These are phyloP conservation scores for Letharia columbiana DNA, from an alignment of 495 filamentous ascomycete genomes.

Conservation along the genomic window DNA sequence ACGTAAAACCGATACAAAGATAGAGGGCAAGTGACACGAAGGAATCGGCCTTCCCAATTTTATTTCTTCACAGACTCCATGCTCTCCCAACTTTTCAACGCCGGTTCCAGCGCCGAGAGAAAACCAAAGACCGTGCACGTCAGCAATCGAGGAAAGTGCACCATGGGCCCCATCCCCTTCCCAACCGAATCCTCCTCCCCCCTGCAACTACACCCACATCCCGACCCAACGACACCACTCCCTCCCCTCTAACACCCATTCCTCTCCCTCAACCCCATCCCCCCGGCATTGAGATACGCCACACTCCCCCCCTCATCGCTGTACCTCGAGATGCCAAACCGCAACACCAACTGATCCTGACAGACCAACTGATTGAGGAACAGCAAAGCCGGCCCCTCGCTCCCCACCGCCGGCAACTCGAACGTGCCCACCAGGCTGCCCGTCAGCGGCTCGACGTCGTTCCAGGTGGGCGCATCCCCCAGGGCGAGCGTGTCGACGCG, in stretches of 20 bases:
- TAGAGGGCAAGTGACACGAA: too few relatives aligned
- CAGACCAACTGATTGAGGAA: conserved; percentile 10
- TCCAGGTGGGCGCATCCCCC: conserved; percentile 4
- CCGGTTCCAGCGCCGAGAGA: too few relatives aligned
- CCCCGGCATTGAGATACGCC: conserved; percentile 1
- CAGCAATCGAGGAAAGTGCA: too few relatives aligned
- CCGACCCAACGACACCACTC: not conserved
- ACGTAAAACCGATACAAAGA: too few relatives aligned
- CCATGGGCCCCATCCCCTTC: too few relatives aligned
- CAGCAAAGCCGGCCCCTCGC: not conserved
- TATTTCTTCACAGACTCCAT: too few relatives aligned
- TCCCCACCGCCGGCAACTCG: conserved; percentile 3
- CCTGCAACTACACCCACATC: too few relatives aligned
- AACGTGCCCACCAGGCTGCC: conserved; percentile 17
- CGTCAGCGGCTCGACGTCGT: not conserved
- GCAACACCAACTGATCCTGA: conserved; percentile 4
- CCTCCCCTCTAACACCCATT: conserved; percentile 3
- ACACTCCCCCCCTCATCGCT: conserved; percentile 8
- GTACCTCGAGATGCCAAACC: conserved; percentile 13
- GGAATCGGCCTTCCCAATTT: too few relatives aligned
- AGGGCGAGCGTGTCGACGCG: conserved; percentile 1
- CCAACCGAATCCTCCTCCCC: too few relatives aligned
- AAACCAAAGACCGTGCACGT: too few relatives aligned
- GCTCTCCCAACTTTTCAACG: too few relatives aligned
- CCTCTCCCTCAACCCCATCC: conserved; percentile 15